A percentile compares a stretch with the other conserved stretches of the same genome.
Conservation (phyloP, 441 rosid genomes). For the Croton setiger region DNA sequence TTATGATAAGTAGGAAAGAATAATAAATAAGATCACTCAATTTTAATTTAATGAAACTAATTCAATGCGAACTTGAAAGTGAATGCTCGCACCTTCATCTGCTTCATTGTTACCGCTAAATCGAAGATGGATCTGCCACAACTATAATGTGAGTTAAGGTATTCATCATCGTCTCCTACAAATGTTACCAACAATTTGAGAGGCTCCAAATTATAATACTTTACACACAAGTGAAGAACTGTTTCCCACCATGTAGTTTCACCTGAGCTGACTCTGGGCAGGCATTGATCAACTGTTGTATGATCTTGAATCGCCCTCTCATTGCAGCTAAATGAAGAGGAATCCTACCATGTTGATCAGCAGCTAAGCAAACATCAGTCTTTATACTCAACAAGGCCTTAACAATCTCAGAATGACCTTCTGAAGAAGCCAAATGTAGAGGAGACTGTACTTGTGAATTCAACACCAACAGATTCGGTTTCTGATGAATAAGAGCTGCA, state of each 20-base stretch:
- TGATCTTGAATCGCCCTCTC: conserved; percentile 2
- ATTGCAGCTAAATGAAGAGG: conserved; percentile 15
- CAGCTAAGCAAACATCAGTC: background rate
- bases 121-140: background rate
- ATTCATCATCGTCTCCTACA: background rate
- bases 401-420: conserved; percentile 11
- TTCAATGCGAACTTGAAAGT: no score
- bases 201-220: conserved; percentile 7
- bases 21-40: no score
- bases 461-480: background rate
- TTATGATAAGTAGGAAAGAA: no score
- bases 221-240: conserved; percentile 14
- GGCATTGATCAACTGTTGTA: background rate
- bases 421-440: conserved; percentile 18
- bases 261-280: background rate
- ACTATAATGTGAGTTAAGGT: background rate
- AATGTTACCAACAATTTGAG: background rate
- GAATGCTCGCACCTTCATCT: background rate
- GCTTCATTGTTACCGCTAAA: background rate
- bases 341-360: conserved; percentile 2
- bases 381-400: background rate
- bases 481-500: background rate
- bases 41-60: no score
- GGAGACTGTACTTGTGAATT: conserved; percentile 1
- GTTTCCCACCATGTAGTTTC: background rate